Conservation (phyloP, 192 early-diverging fungal species). For the Backusella liffmaniae region DNA sequence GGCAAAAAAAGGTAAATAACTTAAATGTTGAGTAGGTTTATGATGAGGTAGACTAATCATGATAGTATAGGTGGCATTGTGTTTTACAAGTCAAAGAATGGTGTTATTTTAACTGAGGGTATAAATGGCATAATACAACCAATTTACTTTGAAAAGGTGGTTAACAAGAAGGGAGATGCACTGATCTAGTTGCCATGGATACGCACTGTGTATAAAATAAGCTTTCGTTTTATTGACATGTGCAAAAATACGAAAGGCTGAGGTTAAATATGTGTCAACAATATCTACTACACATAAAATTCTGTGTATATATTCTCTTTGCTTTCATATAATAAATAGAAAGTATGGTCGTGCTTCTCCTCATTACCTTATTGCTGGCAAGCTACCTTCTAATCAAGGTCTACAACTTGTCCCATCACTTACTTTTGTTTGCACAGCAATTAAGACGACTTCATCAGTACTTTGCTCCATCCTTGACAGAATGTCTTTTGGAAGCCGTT, state of each 20-base stretch:
- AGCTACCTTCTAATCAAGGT: background rate
- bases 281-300: background rate
- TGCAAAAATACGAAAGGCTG: background rate
- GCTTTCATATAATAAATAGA: background rate
- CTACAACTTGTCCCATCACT: background rate
- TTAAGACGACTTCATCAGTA: constrained; percentile 4
- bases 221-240: background rate
- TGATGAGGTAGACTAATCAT: background rate
- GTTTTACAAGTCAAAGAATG: constrained; percentile 77
- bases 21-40: no score
- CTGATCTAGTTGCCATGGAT: background rate
- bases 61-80: constrained; percentile 61
- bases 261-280: background rate
- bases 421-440: background rate
- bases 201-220: no score
- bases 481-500: constrained; percentile 8
- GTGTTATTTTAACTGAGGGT: constrained; percentile 79
- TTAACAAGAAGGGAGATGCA: constrained; percentile 22
- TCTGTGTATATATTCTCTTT: background rate
- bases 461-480: background rate
- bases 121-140: constrained; percentile 60
- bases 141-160: constrained; percentile 68
- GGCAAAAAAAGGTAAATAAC: constrained; percentile 60
- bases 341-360: background rate
- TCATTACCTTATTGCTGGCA: background rate